These are phyloP conservation scores for Pseudogymnoascus pannorum DNA, from an alignment of 2,329 filamentous ascomycete species.

Conservation along the genomic window DNA sequence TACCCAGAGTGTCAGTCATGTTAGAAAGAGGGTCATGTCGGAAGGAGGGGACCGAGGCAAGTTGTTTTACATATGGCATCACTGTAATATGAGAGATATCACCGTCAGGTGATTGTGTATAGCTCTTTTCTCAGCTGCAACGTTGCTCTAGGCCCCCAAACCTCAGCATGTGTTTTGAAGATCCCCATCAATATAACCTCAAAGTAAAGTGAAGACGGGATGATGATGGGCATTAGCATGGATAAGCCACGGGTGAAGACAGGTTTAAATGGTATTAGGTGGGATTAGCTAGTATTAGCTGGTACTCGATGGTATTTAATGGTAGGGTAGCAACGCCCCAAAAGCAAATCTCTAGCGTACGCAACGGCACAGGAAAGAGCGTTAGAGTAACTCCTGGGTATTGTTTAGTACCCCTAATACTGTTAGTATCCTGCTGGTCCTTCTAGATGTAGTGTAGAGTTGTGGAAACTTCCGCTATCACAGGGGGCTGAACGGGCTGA, in stretches of 20 bases:
- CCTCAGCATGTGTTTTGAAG: background rate
- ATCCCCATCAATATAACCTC: background rate
- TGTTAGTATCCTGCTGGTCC: too few species aligned
- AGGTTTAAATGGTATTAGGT: background rate
- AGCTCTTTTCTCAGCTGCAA: background rate
- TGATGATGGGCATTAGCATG: background rate
- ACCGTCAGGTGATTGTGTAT: background rate
- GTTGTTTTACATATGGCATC: background rate
- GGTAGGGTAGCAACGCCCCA: background rate
- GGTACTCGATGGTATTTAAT: too few species aligned
- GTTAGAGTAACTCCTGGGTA: background rate
- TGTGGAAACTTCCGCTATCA: background rate
- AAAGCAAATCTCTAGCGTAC: background rate
- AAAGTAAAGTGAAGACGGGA: background rate
- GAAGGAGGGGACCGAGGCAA: background rate
- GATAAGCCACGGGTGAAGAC: background rate
- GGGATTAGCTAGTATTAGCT: background rate
- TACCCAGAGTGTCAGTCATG: background rate
- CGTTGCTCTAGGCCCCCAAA: background rate
- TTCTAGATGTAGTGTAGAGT: too few species aligned
- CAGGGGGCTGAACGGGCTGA: background rate
- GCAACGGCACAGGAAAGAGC: background rate
- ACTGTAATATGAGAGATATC: background rate
- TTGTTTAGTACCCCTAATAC: too few species aligned
- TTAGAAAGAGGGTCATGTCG: background rate